Conservation (phyloP, 2,329 filamentous ascomycete genomes). For the Massarina eburnea region DNA sequence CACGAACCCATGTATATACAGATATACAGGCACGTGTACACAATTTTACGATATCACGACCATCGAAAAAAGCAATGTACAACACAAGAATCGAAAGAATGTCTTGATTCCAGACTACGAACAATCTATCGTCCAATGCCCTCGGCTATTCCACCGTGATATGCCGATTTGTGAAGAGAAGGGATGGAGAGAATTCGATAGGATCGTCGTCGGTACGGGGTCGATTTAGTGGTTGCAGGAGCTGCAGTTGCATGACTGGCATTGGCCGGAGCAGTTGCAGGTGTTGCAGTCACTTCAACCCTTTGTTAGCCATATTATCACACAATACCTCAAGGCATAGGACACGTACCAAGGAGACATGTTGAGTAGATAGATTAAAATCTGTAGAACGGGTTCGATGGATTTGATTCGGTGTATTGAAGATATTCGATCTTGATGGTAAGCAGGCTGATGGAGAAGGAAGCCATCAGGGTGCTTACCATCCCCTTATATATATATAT, state of each 20-base stretch:
- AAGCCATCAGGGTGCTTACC: slow-evolving; percentile 27
- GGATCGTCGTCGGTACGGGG: too few species aligned
- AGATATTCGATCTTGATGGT: background rate
- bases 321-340: background rate
- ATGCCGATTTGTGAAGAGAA: background rate
- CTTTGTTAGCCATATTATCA: background rate
- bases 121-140: background rate
- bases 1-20: background rate
- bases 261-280: slow-evolving; percentile 34
- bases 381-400: slow-evolving; percentile 6
- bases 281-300: slow-evolving; percentile 24
- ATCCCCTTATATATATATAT: slow-evolving; percentile 1
- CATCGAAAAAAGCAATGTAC: background rate
- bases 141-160: background rate
- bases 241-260: slow-evolving; percentile 34
- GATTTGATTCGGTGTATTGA: background rate
- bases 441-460: slow-evolving; percentile 7
- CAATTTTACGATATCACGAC: slow-evolving; percentile 1
- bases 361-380: slow-evolving; percentile 11
- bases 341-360: slow-evolving; percentile 30
- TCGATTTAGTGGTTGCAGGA: slow-evolving; percentile 24
- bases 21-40: background rate
- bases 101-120: background rate
- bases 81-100: background rate
- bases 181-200: background rate